Evolutionary conservation across 345 rosid species (phyloP).

Genomic region (Brassica incana): DNA sequence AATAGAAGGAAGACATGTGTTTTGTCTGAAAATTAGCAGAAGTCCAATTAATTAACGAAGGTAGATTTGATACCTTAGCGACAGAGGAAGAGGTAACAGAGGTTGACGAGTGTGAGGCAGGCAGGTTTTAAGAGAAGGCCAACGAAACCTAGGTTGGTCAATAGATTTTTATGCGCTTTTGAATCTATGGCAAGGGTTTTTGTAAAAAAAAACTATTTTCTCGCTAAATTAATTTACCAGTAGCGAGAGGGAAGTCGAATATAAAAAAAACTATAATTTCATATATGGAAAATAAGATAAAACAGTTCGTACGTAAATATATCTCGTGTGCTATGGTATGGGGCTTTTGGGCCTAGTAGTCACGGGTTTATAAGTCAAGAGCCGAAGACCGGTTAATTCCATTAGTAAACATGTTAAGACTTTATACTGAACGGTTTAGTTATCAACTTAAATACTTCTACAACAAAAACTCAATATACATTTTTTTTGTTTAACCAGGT

Average conservation of each 20-base stretch:
- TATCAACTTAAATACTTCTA: neutral
- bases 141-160: conserved; percentile 32
- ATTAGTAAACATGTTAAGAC: neutral
- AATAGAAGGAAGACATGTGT: conserved; percentile 14
- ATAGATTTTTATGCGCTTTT: conserved; percentile 14
- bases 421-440: neutral
- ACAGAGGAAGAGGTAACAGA: conserved; percentile 16
- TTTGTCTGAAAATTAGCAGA: conserved; percentile 1
- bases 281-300: neutral
- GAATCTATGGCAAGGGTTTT: conserved; percentile 19
- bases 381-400: neutral
- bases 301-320: neutral
- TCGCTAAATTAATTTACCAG: neutral
- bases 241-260: no score
- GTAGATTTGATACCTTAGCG: conserved; percentile 7
- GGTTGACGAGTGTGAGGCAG: conserved; percentile 17
- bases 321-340: neutral
- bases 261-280: neutral
- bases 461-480: no score
- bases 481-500: no score
- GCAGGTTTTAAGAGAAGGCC: conserved; percentile 6
- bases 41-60: neutral
- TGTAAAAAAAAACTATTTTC: neutral
- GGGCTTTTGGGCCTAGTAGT: neutral
- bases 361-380: neutral